Evolutionary conservation across 257 asterid genomes (phyloP), one percentile per base, ranked within the genome.

Genomic region (Ocimum tenuiflorum): DNA sequence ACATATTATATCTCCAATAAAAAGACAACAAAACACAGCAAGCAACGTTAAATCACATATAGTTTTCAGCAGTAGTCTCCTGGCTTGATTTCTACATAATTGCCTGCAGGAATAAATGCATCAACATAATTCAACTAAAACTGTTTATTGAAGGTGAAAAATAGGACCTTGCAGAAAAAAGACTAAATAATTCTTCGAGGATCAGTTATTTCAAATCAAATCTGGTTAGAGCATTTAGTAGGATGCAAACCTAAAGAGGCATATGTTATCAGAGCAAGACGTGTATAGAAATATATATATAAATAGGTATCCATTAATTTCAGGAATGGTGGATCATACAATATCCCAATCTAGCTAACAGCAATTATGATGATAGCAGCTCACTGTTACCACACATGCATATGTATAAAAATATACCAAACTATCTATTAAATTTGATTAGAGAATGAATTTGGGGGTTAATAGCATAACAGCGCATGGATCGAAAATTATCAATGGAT

Each of bases 1-100:
- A 51, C 47, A 27, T 43, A 38, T 60, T 52, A 60, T 46, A 60
- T 61, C 24, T 23, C 22, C 54, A 67, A 61, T 71, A 49, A 76
- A 61, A 38, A 6, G 60, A 33, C 23, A 67, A 45, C 69, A 48
- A 15, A 22, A 33, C 33, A 27, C 4, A 27, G 31, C 31, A 51
- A 55, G 23, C 57, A 59, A 23, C 31, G 18, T 3, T 12, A 18
- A n/a, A n/a, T 20, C 10, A 27, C 31, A 41, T 13, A 19, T 8
- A n/a, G 18, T 53, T 12, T 15, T 57, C 62, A 17, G 12, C 14
- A 46, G 39, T 24, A 47, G 69, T 19, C 56, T 24, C 64, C 22
- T 31, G 17, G 63, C 31, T 35, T 31, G 70, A 41, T 62, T 70
- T 31, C 62, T 0, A 27, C 31, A 27, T 27, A 27, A 27, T n/a